Base-by-base conservation (phyloP, 2,329 filamentous ascomycete species). In the Ustulina deusta region DNA sequence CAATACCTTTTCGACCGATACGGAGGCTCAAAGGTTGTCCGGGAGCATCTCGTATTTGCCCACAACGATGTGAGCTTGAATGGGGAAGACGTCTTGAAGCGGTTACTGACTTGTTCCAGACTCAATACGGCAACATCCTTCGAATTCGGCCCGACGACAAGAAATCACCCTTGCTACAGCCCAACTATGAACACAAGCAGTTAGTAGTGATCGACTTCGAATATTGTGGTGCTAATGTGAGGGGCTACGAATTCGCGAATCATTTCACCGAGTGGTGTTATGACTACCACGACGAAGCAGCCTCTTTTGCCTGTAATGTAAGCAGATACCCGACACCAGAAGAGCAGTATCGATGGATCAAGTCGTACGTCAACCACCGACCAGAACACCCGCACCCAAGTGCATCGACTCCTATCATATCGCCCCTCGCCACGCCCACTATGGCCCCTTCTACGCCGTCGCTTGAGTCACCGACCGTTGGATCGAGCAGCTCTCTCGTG, bases 211-310 rank as follows among this genome's bases (percentile, higher is more conserved):
- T 99, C 76, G 96, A 99, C 79, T 99, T 99, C 75, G 96, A 99
- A 77, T 99, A 99, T 78, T 92, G 96, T 1, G 94, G 91, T 2
- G 94, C 95, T 65, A 99, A 98, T 78, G 85, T 90, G 0, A 90
- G 89, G 0, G 96, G 94, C 1, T 85, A 93, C 17, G 96, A 99
- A 79, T 98, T 99, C 78, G 96, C 94, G 65, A 99, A 99, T 79
- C 96, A 99, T 80, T 99, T 99, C 80, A 92, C 93, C 0, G 96
- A 99, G 81, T 99, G 96, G 96, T 92, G 93, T 74, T 98, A 98
- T 84, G 95, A 99, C 81, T 99, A 99, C 80, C 94, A 97, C 78
- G 90, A 96, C 77, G 80, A 88, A 2, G 82, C 83, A 32, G 81
- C 81, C 36, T 83, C 93, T 0, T 89, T 88, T 82, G 87, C 84